Evolutionary conservation across 2,329 filamentous ascomycete genomes (phyloP).

Genomic region (Sphaerulina populicola): DNA sequence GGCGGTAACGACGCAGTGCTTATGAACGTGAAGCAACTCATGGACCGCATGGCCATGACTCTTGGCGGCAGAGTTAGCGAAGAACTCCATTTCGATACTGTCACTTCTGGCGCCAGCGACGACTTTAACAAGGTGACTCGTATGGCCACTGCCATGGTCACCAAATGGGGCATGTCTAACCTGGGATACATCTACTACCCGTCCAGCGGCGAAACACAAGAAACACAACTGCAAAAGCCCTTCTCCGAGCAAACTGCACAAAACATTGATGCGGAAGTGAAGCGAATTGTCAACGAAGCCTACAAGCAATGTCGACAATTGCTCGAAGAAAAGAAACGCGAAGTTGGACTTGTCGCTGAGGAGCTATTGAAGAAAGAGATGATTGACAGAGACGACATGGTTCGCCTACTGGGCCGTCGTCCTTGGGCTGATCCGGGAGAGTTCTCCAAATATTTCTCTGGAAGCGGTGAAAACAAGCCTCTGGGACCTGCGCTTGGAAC

Average conservation of each 20-base stretch:
- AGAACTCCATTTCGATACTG: slow-evolving; percentile 92
- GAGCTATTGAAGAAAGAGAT: slow-evolving; percentile 90
- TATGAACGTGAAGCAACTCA: slow-evolving; percentile 90
- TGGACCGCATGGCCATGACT: slow-evolving; percentile 99
- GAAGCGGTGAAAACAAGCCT: slow-evolving; percentile 24
- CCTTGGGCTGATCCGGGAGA: slow-evolving; percentile 80
- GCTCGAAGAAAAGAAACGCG: slow-evolving; percentile 73
- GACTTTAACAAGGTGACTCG: slow-evolving; percentile 98
- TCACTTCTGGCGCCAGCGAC: slow-evolving; percentile 88
- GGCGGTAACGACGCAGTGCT: slow-evolving; percentile 88
- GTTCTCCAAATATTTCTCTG: slow-evolving; percentile 83
- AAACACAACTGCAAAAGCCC: slow-evolving; percentile 76
- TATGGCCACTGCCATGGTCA: slow-evolving; percentile 96
- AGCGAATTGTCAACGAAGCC: slow-evolving; percentile 82
- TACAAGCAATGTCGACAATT: slow-evolving; percentile 85
- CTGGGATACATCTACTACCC: slow-evolving; percentile 90
- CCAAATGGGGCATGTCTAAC: slow-evolving; percentile 98
- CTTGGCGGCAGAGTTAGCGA: slow-evolving; percentile 91
- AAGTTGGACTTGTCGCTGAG: slow-evolving; percentile 84
- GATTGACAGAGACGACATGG: slow-evolving; percentile 82
- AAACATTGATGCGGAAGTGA: slow-evolving; percentile 84
- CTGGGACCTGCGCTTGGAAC: slow-evolving; percentile 13
- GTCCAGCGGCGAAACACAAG: slow-evolving; percentile 36
- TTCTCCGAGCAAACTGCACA: slow-evolving; percentile 92
- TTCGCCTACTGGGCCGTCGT: slow-evolving; percentile 73